phyloP scores from a whole-genome alignment of 805 yeast genomes.

The Metschnikowia corniflorae region DNA sequence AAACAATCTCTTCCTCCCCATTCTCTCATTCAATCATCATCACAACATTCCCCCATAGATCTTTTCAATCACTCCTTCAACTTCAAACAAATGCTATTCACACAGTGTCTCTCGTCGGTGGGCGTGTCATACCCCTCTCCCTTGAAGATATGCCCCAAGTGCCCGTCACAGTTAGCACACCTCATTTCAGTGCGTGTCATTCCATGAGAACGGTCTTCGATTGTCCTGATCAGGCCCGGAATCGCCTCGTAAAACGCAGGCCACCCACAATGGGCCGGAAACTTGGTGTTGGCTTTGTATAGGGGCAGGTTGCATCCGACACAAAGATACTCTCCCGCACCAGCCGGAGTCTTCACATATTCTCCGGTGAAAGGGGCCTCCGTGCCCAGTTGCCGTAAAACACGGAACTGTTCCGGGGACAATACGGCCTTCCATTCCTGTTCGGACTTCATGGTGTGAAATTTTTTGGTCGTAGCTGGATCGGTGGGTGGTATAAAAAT shows the following conservation, averaged over 20 bases:
- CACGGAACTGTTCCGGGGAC: slow-evolving; percentile 71
- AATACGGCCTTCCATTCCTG: slow-evolving; percentile 79
- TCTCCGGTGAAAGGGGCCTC: slow-evolving; percentile 66
- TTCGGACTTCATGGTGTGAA: slow-evolving; percentile 30
- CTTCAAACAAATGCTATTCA: slow-evolving; percentile 77
- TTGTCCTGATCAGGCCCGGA: slow-evolving; percentile 68
- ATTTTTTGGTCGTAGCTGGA: neutral
- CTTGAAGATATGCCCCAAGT: slow-evolving; percentile 90
- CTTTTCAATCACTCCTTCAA: slow-evolving; percentile 43
- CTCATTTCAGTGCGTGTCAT: slow-evolving; percentile 87
- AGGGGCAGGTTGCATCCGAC: slow-evolving; percentile 83
- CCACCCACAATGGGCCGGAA: slow-evolving; percentile 95
- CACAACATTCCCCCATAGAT: neutral
- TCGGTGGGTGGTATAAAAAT: neutral
- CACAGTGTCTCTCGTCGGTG: slow-evolving; percentile 92
- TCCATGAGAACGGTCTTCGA: slow-evolving; percentile 63
- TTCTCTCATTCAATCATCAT: neutral
- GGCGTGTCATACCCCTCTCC: slow-evolving; percentile 92
- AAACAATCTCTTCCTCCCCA: neutral
- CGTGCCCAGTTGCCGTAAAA: slow-evolving; percentile 71
- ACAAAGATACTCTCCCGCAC: slow-evolving; percentile 71
- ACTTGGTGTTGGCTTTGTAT: slow-evolving; percentile 76
- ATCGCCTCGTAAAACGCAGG: slow-evolving; percentile 92
- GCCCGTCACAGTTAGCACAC: slow-evolving; percentile 88
- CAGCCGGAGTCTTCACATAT: slow-evolving; percentile 50